Evolutionary conservation across 2,329 filamentous ascomycete species (phyloP), one percentile per base, ranked within the genome.

Genomic region (Colletotrichum endophyticum): DNA sequence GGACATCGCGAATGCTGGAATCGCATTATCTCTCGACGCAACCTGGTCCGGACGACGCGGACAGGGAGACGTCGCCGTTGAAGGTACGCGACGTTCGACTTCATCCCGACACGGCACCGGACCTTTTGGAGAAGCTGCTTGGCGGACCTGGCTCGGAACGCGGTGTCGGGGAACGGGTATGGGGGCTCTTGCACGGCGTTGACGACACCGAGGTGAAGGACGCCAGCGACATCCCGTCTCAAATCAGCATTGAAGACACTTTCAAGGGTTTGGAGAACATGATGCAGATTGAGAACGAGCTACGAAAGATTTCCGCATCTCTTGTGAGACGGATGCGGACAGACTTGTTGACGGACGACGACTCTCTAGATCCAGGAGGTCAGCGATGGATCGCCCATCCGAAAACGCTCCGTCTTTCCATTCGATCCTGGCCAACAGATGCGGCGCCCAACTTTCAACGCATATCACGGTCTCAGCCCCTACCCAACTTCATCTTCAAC

Each of bases 161-260:
- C 79, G 95, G 94, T 32, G 92, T 96, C 69, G 95, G 95, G 1
- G 83, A 87, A 39, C 94, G 92, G 79, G 86, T 96, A 5, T 99
- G 95, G 95, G 88, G 87, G 22, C 87, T 98, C 8, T 86, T 99
- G 3, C 94, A 98, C 82, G 96, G 96, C 8, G 88, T 95, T 32
- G 96, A 99, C 83, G 86, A 92, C 69, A 89, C 90, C 1, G 92
- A 95, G 75, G 95, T 99, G 22, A 92, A 92, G 66, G 89, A 92
- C 78, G 94, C 92, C 3, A 91, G 91, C 79, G 91, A 92, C 61
- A 85, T 98, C 2, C 96, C 96, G 0, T 92, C 92, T 2, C 96
- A 98, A 84, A 98, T 99, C 82, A 97, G 95, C 83, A 97, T 99
- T 78, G 96, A 99, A 82, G 96, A 99, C 84, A 97, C 95, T 19